A percentile compares a stretch with the other conserved stretches of the same genome.
Evolutionary conservation across 495 filamentous ascomycete genomes (phyloP).

Genomic region (Xylaria telfairii): DNA sequence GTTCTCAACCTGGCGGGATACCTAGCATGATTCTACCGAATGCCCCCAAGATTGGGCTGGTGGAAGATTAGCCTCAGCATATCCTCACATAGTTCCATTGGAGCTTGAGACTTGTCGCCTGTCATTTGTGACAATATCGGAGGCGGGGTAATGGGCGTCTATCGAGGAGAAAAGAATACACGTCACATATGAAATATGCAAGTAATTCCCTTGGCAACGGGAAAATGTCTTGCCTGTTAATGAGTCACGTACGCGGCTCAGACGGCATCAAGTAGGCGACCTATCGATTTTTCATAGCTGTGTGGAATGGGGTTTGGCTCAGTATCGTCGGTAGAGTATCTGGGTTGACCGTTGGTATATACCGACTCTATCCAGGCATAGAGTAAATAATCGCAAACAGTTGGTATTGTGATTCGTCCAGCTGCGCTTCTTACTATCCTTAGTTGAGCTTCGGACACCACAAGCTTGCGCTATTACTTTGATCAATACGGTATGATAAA

Average conservation of each 20-base stretch:
- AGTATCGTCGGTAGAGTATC: not conserved
- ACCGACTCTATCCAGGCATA: not conserved
- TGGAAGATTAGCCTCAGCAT: not conserved
- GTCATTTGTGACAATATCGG: not conserved
- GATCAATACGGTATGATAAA: no score
- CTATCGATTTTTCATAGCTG: not conserved
- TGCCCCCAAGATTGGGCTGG: not conserved
- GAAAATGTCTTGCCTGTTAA: no score
- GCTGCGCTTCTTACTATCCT: not conserved
- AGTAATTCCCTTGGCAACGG: no score
- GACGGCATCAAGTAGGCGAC: not conserved
- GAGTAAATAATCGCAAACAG: not conserved
- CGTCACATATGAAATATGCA: no score
- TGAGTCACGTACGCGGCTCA: no score
- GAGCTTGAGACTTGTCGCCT: not conserved
- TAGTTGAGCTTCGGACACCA: not conserved
- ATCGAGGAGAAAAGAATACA: not conserved
- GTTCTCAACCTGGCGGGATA: not conserved
- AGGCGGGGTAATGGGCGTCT: not conserved
- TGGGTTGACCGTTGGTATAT: not conserved
- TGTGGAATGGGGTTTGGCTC: not conserved
- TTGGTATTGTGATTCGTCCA: not conserved
- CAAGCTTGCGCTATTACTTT: not conserved
- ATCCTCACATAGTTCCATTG: not conserved
- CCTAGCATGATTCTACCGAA: not conserved